Conservation (phyloP, 306 rosid genomes). For the Carpinus viminea region DNA sequence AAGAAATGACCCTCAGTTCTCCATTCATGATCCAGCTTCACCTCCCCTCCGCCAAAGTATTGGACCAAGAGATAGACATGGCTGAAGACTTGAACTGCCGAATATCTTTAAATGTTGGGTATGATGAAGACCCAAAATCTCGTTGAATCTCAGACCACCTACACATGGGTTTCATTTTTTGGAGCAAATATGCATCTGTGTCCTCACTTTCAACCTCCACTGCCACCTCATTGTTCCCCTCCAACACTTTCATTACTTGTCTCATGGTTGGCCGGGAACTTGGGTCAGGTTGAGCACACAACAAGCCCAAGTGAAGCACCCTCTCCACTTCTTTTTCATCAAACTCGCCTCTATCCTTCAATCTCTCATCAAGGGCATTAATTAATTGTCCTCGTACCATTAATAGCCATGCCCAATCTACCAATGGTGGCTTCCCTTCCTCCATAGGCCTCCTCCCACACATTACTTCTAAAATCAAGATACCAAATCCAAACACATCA, state of each 20-base stretch:
- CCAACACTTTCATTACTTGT: conserved; percentile 65
- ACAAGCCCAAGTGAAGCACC: conserved; percentile 68
- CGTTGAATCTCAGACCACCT: conserved; percentile 7
- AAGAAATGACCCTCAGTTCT: too few relatives aligned
- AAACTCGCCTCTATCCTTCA: conserved; percentile 45
- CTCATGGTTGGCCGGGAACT: conserved; percentile 74
- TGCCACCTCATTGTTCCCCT: conserved; percentile 42
- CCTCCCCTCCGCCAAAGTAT: conserved; percentile 43
- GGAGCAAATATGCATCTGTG: conserved; percentile 50
- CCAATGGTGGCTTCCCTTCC: conserved; percentile 62
- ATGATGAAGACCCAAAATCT: conserved; percentile 38
- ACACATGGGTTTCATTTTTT: conserved; percentile 34
- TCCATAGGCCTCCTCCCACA: conserved; percentile 89
- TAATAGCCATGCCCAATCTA: conserved; percentile 60
- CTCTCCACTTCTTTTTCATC: conserved; percentile 53
- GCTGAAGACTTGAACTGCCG: conserved; percentile 43
- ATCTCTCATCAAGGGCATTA: conserved; percentile 54
- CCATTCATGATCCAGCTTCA: conserved; percentile 25
- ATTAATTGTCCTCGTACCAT: conserved; percentile 49
- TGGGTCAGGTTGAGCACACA: conserved; percentile 73
- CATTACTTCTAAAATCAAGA: conserved; percentile 71
- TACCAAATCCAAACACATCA: conserved; percentile 76
- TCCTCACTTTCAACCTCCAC: conserved; percentile 51
- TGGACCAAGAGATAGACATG: conserved; percentile 56
- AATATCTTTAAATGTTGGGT: conserved; percentile 76